Base-by-base conservation (phyloP, 345 rosid genomes). In the Chamaenerion angustifolium region DNA sequence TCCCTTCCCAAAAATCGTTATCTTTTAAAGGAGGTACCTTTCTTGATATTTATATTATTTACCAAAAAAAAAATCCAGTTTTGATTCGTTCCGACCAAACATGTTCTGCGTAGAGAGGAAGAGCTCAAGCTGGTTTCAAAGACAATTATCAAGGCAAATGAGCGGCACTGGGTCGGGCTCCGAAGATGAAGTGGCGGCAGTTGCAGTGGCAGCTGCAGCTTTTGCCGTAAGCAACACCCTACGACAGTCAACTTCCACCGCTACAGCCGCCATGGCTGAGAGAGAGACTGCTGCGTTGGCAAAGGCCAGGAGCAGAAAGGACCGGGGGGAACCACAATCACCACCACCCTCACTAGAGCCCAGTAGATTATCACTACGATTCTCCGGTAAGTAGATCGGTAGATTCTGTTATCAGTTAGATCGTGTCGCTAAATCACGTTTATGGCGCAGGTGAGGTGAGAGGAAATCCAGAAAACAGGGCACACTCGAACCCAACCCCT, bases 191-290 rank as follows among this genome's bases (percentile, higher is more conserved):
- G 49, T 56, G 4, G 12, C 9, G 17, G 78, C 56, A 11, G 43
- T 58, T 8, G 77, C 77, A 1, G 80, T 68, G 16, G 82, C 81
- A 47, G 85, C 85, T 13, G 70, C 82, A 10, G 70, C 80, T 16
- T 66, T 54, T 40, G 82, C 62, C 12, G 61, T 78, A 35, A 35
- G 43, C 40, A 48, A 15, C 37, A 25, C 52, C 3, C 14, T 58
- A 1, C 46, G 65, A 57, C 68, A 57, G 13, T 19, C 37, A 40
- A 50, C 42, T 27, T 11, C 11, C 27, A 25, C 10, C 41, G 12
- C 41, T 13, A 14, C 17, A 18, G 14, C 62, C 16, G 46, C 16
- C 52, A 35, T 40, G 37, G 57, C 45, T 12, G 64, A 42, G 31
- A 41, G 55, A 49, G 66, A 31, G 57, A 54, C 37, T 54, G 56